Conservation (phyloP, 2,329 filamentous ascomycete genomes). For the Ceratocystis destructans region DNA sequence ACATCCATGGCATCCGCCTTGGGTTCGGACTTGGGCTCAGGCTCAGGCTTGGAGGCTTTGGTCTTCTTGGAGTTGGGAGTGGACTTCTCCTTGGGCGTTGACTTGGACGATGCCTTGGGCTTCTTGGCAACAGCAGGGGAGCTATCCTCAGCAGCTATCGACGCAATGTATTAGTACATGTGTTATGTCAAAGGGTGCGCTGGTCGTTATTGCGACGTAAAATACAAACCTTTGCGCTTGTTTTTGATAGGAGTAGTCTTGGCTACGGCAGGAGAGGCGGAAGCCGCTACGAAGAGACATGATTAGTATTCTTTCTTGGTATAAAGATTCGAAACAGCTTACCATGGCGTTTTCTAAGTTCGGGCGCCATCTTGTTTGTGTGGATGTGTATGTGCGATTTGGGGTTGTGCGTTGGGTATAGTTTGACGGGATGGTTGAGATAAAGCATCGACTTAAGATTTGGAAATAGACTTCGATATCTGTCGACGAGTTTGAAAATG, state of each 20-base stretch:
- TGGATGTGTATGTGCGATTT: neutral
- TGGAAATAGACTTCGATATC: constrained; percentile 5
- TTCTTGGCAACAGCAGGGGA: constrained; percentile 34
- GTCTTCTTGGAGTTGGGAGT: constrained; percentile 11
- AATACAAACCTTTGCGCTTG: constrained; percentile 28
- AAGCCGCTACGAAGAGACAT: constrained; percentile 5
- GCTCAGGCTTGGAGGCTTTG: constrained; percentile 3
- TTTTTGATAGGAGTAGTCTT: constrained; percentile 19
- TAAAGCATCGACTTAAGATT: neutral
- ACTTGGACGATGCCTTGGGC: constrained; percentile 31
- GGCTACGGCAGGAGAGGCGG: constrained; percentile 14
- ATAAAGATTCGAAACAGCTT: constrained; percentile 19
- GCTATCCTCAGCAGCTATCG: constrained; percentile 32
- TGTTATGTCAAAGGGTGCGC: neutral
- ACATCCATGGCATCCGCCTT: constrained; percentile 22
- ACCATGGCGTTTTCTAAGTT: constrained; percentile 30
- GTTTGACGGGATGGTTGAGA: constrained; percentile 4
- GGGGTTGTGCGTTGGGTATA: constrained; percentile 20
- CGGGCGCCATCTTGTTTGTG: constrained; percentile 32
- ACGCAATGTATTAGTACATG: constrained; percentile 14
- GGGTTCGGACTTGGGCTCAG: constrained; percentile 1
- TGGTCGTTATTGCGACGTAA: neutral
- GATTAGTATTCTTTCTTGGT: constrained; percentile 3
- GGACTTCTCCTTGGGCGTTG: constrained; percentile 24
- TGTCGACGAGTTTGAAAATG: constrained; percentile 15